Evolutionary conservation across 2,329 filamentous ascomycete species (phyloP).

Genomic region (Chrysoporthe cubensis): DNA sequence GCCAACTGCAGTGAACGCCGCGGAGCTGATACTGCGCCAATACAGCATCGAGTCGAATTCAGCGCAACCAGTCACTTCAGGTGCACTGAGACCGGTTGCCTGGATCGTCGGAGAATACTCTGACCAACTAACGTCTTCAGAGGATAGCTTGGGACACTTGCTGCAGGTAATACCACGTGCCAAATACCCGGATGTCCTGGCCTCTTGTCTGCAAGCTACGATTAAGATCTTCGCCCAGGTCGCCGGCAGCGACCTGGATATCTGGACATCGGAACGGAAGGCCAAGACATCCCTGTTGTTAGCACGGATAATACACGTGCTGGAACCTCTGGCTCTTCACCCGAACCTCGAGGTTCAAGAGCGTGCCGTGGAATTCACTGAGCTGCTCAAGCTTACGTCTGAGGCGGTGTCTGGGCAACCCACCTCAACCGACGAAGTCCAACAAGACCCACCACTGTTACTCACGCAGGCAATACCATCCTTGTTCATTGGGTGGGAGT

Average conservation of each 20-base stretch:
- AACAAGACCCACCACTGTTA: conserved; percentile 76
- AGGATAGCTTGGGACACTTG: conserved; percentile 73
- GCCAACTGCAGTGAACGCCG: conserved; percentile 77
- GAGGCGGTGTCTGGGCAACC: conserved; percentile 77
- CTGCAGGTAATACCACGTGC: conserved; percentile 66
- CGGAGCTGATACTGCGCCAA: conserved; percentile 73
- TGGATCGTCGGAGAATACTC: conserved; percentile 93
- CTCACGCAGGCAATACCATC: conserved; percentile 90
- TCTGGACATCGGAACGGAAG: conserved; percentile 76
- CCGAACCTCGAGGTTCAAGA: conserved; percentile 94
- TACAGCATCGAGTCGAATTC: conserved; percentile 55
- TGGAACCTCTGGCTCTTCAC: conserved; percentile 79
- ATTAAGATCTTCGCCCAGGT: conserved; percentile 83
- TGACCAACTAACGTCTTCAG: conserved; percentile 68
- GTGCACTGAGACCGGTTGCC: conserved; percentile 73
- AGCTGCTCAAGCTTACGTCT: conserved; percentile 82
- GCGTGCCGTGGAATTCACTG: conserved; percentile 87
- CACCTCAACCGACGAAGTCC: conserved; percentile 54
- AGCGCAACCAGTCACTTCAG: conserved; percentile 61
- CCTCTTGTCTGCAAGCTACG: conserved; percentile 79
- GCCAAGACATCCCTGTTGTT: conserved; percentile 77
- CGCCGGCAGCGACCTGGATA: conserved; percentile 63
- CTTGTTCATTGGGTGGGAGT: conserved; percentile 81
- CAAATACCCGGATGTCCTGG: conserved; percentile 68
- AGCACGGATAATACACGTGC: conserved; percentile 77